Conservation (phyloP, 768 basidiomycete species). For the Kwoniella dendrophila region DNA sequence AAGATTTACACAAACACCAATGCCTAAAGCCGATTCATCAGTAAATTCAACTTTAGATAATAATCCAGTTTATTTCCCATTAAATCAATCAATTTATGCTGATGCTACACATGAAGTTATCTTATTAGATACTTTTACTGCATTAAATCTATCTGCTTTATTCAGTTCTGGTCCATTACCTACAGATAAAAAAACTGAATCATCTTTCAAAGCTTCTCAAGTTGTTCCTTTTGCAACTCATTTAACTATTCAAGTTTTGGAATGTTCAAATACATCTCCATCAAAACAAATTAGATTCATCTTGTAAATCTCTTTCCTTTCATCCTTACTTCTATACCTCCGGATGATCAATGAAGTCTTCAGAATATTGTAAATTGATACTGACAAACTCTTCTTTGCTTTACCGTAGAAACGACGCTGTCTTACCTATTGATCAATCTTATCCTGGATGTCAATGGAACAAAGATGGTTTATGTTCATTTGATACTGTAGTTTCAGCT, state of each 20-base stretch:
- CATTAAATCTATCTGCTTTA: conserved; percentile 77
- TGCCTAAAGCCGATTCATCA: conserved; percentile 38
- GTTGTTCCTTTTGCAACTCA: conserved; percentile 59
- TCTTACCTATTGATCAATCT: conserved; percentile 52
- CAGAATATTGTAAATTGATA: too few species aligned
- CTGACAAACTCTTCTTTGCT: conserved; percentile 44
- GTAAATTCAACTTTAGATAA: conserved; percentile 54
- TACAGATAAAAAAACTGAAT: conserved; percentile 66
- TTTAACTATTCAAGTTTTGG: conserved; percentile 68
- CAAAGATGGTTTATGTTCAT: conserved; percentile 55
- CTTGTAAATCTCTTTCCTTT: conserved; percentile 59
- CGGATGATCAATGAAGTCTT: conserved; percentile 7
- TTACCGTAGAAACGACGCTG: conserved; percentile 57
- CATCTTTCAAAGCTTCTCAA: conserved; percentile 33
- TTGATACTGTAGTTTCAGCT: conserved; percentile 52
- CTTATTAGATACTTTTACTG: conserved; percentile 80
- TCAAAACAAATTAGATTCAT: conserved; percentile 50
- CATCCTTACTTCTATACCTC: too few species aligned
- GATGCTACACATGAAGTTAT: conserved; percentile 82
- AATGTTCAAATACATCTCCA: conserved; percentile 35
- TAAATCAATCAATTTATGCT: conserved; percentile 66
- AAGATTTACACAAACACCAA: conserved; percentile 45
- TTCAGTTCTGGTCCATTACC: conserved; percentile 75
- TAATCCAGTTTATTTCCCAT: conserved; percentile 51
- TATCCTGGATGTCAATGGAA: conserved; percentile 52